A percentile compares a stretch with the other conserved stretches of the same genome.
These are phyloP conservation scores for Xylariaceae sp. DNA, from an alignment of 2,329 filamentous ascomycete genomes.

Conservation along the genomic window DNA sequence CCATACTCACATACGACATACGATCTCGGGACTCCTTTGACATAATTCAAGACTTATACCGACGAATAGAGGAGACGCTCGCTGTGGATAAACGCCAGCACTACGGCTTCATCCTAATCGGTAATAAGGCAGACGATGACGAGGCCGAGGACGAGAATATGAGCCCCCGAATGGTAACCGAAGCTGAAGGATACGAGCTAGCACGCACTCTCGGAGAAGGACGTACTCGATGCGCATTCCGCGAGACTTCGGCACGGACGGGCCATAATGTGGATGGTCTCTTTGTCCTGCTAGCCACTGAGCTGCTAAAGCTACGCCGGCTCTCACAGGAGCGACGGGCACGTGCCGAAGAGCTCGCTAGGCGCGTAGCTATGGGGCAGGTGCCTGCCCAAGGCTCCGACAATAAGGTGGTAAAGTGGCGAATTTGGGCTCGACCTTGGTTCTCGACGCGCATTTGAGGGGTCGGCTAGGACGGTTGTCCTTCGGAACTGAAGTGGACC, in stretches of 20 bases:
- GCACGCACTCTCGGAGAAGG: constrained; percentile 19
- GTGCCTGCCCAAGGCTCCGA: not conserved
- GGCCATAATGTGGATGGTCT: constrained; percentile 34
- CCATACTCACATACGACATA: constrained; percentile 29
- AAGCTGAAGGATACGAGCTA: constrained; percentile 30
- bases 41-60: constrained; percentile 13
- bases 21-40: constrained; percentile 26
- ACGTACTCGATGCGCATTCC: constrained; percentile 23
- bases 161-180: constrained; percentile 28
- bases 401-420: constrained; percentile 20
- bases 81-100: constrained; percentile 8
- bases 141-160: constrained; percentile 19
- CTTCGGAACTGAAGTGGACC: not conserved
- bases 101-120: constrained; percentile 27
- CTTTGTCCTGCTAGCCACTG: constrained; percentile 32
- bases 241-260: constrained; percentile 34
- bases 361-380: not conserved
- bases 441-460: constrained; percentile 15
- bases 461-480: constrained; percentile 10
- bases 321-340: constrained; percentile 24
- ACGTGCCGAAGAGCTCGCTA: constrained; percentile 12
- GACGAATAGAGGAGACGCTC: constrained; percentile 27
- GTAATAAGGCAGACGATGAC: constrained; percentile 34
- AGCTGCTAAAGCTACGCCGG: constrained; percentile 32
- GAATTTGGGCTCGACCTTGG: constrained; percentile 21